Percentiles rank a stretch among this genome's conserved stretches.
Conservation (phyloP, 306 rosid species). For the Vigna radiata region DNA sequence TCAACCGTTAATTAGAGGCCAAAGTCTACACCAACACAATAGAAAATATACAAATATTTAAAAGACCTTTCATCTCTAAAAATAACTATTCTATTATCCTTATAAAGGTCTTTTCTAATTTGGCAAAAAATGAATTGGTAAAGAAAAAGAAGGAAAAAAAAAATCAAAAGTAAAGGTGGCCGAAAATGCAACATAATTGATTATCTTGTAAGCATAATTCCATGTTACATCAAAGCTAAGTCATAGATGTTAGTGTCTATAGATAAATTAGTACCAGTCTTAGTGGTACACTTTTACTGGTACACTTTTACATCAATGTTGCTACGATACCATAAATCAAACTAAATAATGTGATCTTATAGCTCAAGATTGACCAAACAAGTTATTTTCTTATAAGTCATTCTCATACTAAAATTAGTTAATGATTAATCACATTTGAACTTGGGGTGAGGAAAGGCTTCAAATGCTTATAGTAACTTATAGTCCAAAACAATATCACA, state of each 20-base stretch:
- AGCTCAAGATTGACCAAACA: background rate
- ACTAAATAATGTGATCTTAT: constrained; percentile 4
- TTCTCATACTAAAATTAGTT: background rate
- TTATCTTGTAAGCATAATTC: too few relatives aligned
- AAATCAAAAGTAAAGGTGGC: too few relatives aligned
- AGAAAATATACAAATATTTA: too few relatives aligned
- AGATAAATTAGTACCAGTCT: background rate
- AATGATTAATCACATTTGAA: constrained; percentile 9
- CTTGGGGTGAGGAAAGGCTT: constrained; percentile 3
- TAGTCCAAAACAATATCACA: constrained; percentile 44
- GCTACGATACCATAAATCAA: constrained; percentile 7
- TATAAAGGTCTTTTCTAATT: background rate
- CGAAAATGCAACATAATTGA: too few relatives aligned
- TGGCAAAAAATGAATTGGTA: background rate
- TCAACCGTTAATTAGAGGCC: too few relatives aligned
- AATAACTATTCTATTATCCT: background rate
- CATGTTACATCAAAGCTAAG: background rate
- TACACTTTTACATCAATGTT: background rate
- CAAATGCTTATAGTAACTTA: background rate
- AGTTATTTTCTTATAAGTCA: background rate
- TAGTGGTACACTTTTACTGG: background rate
- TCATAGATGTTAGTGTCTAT: constrained; percentile 2
- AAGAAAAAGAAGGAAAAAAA: too few relatives aligned
- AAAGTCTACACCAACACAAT: too few relatives aligned
- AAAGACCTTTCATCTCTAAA: too few relatives aligned